Base-by-base conservation (phyloP, 495 filamentous ascomycete species). In the Podospora pseudocomata region DNA sequence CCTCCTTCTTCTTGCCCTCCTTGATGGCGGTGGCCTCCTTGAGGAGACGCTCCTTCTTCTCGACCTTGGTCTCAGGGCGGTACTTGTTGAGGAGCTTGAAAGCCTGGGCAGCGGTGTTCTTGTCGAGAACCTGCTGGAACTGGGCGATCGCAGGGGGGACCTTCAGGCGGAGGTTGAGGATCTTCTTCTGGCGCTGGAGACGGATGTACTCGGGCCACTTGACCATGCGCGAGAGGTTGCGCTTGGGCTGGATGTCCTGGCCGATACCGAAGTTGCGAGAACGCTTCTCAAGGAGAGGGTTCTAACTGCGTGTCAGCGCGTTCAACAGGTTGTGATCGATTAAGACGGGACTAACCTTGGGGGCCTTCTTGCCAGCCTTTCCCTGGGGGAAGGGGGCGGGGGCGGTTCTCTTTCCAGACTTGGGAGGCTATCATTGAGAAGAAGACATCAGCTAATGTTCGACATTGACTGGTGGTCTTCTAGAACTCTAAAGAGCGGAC, bases 381-480 rank as follows among this genome's bases (percentile, higher is more conserved):
- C 86, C 86, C 84, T 93, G 91, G 72, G 94, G 93, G 90, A 96
- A 97, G 75, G 96, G 96, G 84, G 95, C 92, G 77, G 95, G 87
- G 71, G 96, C 94, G 84, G 90, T 86, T 85, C 94, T 96, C 90
- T 95, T 97, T 86, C 92, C 92, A 83, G 90, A 82, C 87, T 94
- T 97, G 74, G 91, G 91, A 90, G 96, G 93, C 96, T 98, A 86
- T 97, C 96, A 99, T 99, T 94, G 95, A 99, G 96, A 90, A 94
- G 90, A 93, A 94, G 88, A 89, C 84, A 93, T 96, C 90, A 96
- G 91, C 89, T 87, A 90, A 88, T 88, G 83, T 84, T 80, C 85
- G 68, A 86, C 90, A 91, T 90, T 84, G 88, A 86, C 79, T 86
- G 85, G 32, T 82, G 76, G 87, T 91, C 90, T 92, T 91, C 87